A percentile compares a stretch with the other conserved stretches of the same genome.
Evolutionary conservation across 75 land plant genomes (phyloP).

Genomic region (Picea glauca): DNA sequence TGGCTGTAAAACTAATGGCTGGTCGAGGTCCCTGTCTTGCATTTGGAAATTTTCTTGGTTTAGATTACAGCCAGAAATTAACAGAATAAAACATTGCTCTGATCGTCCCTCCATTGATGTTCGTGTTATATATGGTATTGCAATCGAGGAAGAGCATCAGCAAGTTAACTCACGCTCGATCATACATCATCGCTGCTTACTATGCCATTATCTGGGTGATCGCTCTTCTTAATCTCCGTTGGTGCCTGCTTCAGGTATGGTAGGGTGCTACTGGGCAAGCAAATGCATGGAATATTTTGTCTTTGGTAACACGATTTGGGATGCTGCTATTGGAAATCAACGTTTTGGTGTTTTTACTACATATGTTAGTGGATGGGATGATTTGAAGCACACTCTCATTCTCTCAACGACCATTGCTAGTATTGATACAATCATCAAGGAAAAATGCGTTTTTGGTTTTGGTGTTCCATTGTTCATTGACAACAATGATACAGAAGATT

Average conservation of each 20-base stretch:
- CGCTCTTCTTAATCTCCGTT: constrained; percentile 63
- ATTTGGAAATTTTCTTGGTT: constrained; percentile 54
- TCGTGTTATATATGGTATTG: constrained; percentile 54
- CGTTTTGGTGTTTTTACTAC: constrained; percentile 73
- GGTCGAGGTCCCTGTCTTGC: constrained; percentile 29
- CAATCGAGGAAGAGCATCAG: constrained; percentile 49
- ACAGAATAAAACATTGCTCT: constrained; percentile 21
- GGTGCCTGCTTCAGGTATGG: constrained; percentile 84
- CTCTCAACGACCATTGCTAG: constrained; percentile 72
- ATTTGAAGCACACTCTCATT: constrained; percentile 50
- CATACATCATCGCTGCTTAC: constrained; percentile 75
- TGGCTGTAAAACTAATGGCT: constrained; percentile 17
- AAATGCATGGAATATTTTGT: constrained; percentile 68
- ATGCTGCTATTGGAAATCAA: constrained; percentile 31
- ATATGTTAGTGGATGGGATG: constrained; percentile 22
- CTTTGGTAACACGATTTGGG: constrained; percentile 54
- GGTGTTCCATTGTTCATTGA: background rate
- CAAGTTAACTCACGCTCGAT: constrained; percentile 59
- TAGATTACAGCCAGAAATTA: background rate
- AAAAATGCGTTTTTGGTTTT: constrained; percentile 62
- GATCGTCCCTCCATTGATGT: constrained; percentile 55
- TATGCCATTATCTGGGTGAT: constrained; percentile 79
- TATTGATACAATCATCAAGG: constrained; percentile 74
- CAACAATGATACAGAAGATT: too few species aligned
- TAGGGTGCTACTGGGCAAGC: constrained; percentile 44